Evolutionary conservation across 2,329 filamentous ascomycete genomes (phyloP).

Genomic region (Colletotrichum sp.): DNA sequence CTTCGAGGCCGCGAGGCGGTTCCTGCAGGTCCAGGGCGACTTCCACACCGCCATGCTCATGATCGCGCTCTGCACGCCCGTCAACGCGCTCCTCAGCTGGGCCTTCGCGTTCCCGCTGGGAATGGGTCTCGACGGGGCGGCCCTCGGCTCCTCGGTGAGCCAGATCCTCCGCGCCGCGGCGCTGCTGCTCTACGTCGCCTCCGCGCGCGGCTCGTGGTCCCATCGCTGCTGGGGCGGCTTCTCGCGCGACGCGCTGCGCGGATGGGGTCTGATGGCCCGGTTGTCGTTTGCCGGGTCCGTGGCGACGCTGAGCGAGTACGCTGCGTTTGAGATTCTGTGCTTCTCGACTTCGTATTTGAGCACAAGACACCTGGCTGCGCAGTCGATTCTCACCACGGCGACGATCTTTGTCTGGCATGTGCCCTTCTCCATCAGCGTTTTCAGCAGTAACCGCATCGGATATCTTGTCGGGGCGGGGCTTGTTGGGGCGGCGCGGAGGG

Average conservation of each 20-base stretch:
- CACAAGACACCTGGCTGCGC: slow-evolving; percentile 45
- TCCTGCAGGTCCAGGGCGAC: slow-evolving; percentile 59
- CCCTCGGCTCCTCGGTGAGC: slow-evolving; percentile 51
- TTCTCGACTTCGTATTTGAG: slow-evolving; percentile 49
- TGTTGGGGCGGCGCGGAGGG: slow-evolving; percentile 17
- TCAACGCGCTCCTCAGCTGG: slow-evolving; percentile 55
- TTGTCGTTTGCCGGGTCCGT: slow-evolving; percentile 42
- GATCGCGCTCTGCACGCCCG: slow-evolving; percentile 49
- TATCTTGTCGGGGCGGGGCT: slow-evolving; percentile 44
- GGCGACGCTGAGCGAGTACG: slow-evolving; percentile 47
- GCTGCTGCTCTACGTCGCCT: slow-evolving; percentile 49
- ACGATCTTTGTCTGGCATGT: slow-evolving; percentile 46
- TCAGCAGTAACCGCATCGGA: slow-evolving; percentile 44
- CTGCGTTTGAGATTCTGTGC: slow-evolving; percentile 46
- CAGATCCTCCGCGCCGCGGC: slow-evolving; percentile 53
- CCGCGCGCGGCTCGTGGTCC: slow-evolving; percentile 42
- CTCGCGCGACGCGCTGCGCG: slow-evolving; percentile 34
- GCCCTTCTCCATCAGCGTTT: slow-evolving; percentile 46
- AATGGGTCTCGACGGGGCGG: slow-evolving; percentile 55
- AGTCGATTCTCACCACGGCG: slow-evolving; percentile 44
- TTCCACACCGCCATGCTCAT: slow-evolving; percentile 54
- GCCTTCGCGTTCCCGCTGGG: slow-evolving; percentile 44
- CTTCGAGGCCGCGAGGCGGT: slow-evolving; percentile 59
- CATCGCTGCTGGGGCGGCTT: slow-evolving; percentile 50
- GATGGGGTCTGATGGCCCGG: slow-evolving; percentile 43